Conservation (phyloP, 2,329 filamentous ascomycete genomes). For the Alternaria hordeiaustralica region DNA sequence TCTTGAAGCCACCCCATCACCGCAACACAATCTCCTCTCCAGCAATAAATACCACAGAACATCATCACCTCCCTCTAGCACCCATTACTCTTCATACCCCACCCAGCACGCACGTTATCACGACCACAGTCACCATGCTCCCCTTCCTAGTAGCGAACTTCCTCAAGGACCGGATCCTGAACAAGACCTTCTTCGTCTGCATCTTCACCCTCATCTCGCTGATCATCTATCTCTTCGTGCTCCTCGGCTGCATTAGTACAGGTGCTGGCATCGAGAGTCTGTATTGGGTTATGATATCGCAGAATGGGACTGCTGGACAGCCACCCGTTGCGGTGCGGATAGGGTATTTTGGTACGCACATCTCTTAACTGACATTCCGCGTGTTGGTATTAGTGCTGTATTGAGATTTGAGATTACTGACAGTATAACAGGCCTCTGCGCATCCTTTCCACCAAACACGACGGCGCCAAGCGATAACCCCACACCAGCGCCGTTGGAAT, state of each 20-base stretch:
- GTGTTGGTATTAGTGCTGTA: too few relatives aligned
- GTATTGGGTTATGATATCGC: conserved; percentile 6
- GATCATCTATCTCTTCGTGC: conserved; percentile 2
- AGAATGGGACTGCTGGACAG: background rate
- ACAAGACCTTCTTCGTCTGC: conserved; percentile 1
- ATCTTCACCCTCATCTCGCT: conserved; percentile 3
- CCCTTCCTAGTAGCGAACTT: background rate
- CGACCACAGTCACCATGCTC: background rate
- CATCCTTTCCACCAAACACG: conserved; percentile 3
- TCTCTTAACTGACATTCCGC: too few relatives aligned
- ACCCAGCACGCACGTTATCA: background rate
- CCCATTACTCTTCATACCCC: background rate
- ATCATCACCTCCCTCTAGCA: background rate
- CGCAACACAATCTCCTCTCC: background rate
- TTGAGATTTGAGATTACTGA: background rate
- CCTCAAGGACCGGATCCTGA: conserved; percentile 1
- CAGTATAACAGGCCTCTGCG: background rate
- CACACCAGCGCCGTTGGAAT: background rate
- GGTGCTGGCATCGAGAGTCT: conserved; percentile 4
- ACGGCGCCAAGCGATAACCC: background rate
- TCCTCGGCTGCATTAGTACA: conserved; percentile 6
- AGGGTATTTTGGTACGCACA: conserved; percentile 15
- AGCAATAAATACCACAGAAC: background rate
- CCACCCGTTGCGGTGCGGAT: conserved; percentile 1
- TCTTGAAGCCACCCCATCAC: background rate